These are phyloP conservation scores for Cyanidiococcus yangmingshanensis DNA, from an alignment of 23 red algal species.

Conservation along the genomic window DNA sequence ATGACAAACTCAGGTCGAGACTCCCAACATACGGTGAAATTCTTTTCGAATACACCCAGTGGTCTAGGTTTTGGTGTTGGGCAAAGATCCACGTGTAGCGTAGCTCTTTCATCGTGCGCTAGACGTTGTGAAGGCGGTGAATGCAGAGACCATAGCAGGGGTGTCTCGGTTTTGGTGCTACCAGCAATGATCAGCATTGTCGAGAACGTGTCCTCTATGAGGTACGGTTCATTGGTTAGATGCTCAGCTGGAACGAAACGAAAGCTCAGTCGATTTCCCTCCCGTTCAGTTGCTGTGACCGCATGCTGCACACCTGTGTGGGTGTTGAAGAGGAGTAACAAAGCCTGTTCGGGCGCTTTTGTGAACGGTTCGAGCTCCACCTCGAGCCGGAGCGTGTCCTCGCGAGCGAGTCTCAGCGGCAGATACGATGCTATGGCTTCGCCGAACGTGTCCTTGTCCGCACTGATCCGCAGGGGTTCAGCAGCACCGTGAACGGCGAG, in stretches of 20 bases:
- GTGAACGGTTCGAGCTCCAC: constrained; percentile 15
- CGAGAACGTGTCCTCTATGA: neutral
- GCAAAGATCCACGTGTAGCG: neutral
- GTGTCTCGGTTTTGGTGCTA: neutral
- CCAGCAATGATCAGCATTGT: neutral
- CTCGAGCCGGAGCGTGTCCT: neutral
- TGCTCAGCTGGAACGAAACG: neutral
- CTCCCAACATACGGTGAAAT: neutral
- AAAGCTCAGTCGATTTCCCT: neutral
- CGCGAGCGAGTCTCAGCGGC: neutral
- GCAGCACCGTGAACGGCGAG: neutral
- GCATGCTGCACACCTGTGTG: neutral
- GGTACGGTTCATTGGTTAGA: neutral
- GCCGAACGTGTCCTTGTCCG: neutral
- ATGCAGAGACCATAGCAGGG: neutral
- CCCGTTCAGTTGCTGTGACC: neutral
- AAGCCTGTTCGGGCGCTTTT: neutral
- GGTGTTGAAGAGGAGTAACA: neutral
- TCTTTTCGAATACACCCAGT: neutral
- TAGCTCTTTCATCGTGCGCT: neutral
- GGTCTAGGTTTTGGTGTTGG: neutral
- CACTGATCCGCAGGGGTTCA: neutral
- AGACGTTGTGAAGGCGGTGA: neutral
- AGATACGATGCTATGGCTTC: neutral
- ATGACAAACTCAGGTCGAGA: neutral